phyloP scores from a whole-genome alignment of 148 eudicot genomes.

The Camellia granthamiana region DNA sequence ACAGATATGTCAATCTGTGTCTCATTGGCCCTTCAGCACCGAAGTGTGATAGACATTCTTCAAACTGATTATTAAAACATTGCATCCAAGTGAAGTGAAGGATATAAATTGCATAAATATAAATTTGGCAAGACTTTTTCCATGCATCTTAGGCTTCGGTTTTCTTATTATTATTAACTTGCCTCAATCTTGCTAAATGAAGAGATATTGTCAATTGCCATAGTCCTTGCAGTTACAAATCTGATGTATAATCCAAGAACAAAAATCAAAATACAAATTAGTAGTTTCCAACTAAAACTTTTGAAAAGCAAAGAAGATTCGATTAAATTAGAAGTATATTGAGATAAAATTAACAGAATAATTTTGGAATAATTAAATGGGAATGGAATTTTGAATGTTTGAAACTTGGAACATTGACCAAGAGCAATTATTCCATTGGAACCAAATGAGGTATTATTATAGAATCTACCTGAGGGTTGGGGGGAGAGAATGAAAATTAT shows the following conservation, averaged over 20 bases:
- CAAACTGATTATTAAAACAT: neutral
- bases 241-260: neutral
- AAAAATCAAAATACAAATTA: neutral
- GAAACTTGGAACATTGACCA: too few relatives aligned
- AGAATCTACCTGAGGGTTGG: too few relatives aligned
- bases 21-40: neutral
- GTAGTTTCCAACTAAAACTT: neutral
- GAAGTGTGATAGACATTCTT: neutral
- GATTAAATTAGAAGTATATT: neutral
- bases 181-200: neutral
- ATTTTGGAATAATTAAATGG: too few relatives aligned
- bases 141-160: neutral
- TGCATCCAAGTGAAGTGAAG: neutral
- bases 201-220: neutral
- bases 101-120: neutral
- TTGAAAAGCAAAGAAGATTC: neutral
- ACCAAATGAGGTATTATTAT: too few relatives aligned
- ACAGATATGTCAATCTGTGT: neutral
- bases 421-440: too few relatives aligned
- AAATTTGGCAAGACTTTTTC: slow-evolving; percentile 1
- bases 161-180: neutral
- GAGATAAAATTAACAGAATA: too few relatives aligned
- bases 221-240: neutral
- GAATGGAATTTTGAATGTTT: too few relatives aligned
- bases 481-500: too few relatives aligned